These are phyloP conservation scores for Coffea canephora DNA, from an alignment of 257 asterid species.

Conservation along the genomic window DNA sequence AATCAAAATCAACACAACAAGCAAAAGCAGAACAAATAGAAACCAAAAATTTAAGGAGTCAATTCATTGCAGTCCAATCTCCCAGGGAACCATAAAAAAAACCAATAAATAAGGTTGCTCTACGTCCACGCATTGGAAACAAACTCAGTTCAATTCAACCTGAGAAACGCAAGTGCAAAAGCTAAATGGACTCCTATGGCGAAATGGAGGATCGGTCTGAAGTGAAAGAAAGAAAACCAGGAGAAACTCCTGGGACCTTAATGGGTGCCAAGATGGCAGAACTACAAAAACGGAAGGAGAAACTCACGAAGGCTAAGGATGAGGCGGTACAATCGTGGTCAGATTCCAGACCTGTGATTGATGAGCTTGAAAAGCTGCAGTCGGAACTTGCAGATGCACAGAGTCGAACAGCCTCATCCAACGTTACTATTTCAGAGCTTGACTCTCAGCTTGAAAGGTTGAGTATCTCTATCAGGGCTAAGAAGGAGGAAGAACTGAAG, in stretches of 20 bases:
- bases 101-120: neutral
- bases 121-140: neutral
- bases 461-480: slow-evolving; percentile 30
- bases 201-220: slow-evolving; percentile 6
- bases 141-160: neutral
- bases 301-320: slow-evolving; percentile 57
- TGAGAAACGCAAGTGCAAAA: neutral
- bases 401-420: slow-evolving; percentile 17
- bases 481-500: slow-evolving; percentile 44
- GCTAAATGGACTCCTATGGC: slow-evolving; percentile 2
- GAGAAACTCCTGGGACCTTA: slow-evolving; percentile 1
- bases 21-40: no score
- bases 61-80: neutral
- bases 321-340: slow-evolving; percentile 59
- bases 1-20: no score
- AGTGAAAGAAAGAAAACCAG: neutral
- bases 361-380: slow-evolving; percentile 57
- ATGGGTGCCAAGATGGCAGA: slow-evolving; percentile 30
- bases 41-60: neutral
- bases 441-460: slow-evolving; percentile 18
- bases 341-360: slow-evolving; percentile 61
- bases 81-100: neutral
- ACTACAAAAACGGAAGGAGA: slow-evolving; percentile 33
- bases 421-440: slow-evolving; percentile 10
- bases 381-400: slow-evolving; percentile 35